A percentile compares a stretch with the other conserved stretches of the same genome.
phyloP scores from a whole-genome alignment of 2,329 filamentous ascomycete species.

The Tolypocladium album region DNA sequence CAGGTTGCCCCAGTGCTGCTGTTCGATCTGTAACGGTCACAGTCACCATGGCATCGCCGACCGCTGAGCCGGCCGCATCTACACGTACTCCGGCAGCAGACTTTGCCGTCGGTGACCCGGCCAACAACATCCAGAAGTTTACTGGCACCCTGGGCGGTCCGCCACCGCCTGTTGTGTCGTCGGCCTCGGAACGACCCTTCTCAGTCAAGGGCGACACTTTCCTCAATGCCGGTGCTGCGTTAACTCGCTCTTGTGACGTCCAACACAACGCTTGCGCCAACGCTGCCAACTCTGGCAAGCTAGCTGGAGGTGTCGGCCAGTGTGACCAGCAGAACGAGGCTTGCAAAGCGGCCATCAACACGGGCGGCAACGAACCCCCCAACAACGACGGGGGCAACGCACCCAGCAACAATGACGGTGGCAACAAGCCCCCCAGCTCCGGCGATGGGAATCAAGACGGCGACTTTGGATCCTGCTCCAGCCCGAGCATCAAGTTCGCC shows the following conservation, averaged over 20 bases:
- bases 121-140: background rate
- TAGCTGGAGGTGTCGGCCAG: background rate
- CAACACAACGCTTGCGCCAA: background rate
- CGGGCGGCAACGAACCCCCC: background rate
- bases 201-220: background rate
- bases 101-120: too few relatives aligned
- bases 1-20: too few relatives aligned
- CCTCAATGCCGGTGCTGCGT: background rate
- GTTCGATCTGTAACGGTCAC: too few relatives aligned
- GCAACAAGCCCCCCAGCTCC: background rate
- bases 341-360: background rate
- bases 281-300: background rate
- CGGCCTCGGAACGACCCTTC: background rate
- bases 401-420: background rate
- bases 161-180: background rate
- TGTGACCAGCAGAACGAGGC: background rate
- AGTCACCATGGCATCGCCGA: too few relatives aligned
- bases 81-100: too few relatives aligned
- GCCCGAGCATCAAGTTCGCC: background rate
- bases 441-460: background rate
- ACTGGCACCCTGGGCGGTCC: background rate
- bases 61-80: too few relatives aligned
- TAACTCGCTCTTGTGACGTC: background rate
- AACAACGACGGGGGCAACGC: background rate
- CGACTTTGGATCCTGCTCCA: background rate